Base-by-base conservation (phyloP, 2,329 filamentous ascomycete species). In the Fusarium albosuccineum region DNA sequence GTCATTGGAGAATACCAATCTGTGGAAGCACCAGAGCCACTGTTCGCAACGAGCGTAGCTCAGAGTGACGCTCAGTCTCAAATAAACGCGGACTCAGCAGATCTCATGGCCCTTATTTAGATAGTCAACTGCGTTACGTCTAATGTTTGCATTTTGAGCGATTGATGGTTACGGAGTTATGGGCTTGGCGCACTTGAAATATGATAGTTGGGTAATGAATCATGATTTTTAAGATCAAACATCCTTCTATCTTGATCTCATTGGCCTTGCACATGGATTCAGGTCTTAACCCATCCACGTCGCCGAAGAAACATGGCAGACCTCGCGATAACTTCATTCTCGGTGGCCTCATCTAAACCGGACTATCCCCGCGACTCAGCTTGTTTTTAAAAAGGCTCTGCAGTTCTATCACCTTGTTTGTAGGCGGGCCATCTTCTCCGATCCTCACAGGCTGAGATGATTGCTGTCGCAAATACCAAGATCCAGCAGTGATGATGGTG, bases 381-480 rank as follows among this genome's bases (percentile, higher is more conserved):
- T 22, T 22, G 22, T 22, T 22, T 22, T 22, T 22, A 22, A 22
- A 22, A 11, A 33, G 30, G 30, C 9, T 49, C 16, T 36, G 33
- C 17, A 36, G 22, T 13, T 49, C 33, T 4, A 34, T 49, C 17
- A 66, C 13, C 8, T 16, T 45, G 7, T 48, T 58, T 7, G 6
- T 37, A 13, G 36, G 6, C 29, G 30, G 37, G 10, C 56, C 57
- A 10, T 68, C 62, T 7, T 66, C 65, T 0, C 66, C 66, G 37
- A 68, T 63, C 41, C 16, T 26, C 3, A 29, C 17, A 1, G 65
- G 57, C 0, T 48, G 50, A 5, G 42, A 59, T 3, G 40, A 27
- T 17, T 36, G 26, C 55, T 65, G 60, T 55, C 67, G 62, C 3
- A 42, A 29, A 7, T 57, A 62, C 76, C 76, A 77, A 6, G 65